Evolutionary conservation across 2,329 filamentous ascomycete species (phyloP), one percentile per base, ranked within the genome.

Genomic region (Xenosphaeropsis pyriputrescens): DNA sequence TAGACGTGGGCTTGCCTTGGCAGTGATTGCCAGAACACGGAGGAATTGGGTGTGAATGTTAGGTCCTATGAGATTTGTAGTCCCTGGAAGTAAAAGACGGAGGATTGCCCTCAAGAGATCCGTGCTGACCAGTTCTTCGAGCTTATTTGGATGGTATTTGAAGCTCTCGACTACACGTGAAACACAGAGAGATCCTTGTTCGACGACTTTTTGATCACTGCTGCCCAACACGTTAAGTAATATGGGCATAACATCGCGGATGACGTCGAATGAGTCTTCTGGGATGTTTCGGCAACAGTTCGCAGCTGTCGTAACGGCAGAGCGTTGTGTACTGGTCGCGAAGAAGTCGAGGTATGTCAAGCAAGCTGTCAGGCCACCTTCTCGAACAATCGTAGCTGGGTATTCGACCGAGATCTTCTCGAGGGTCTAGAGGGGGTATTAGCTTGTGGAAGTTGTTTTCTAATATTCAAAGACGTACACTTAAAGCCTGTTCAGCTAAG

Each of bases 371-470:
- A 98, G 66, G 9, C 91, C 91, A 35, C 91, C 93, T 61, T 96
- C 91, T 37, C 88, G 82, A 33, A 98, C 91, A 49, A 98, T 98
- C 39, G 85, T 86, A 4, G 83, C 79, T 2, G 91, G 91, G 53
- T 94, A 98, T 54, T 98, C 91, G 40, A 89, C 76, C 0, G 91
- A 98, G 36, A 98, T 95, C 61, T 96, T 98, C 56, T 96, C 88
- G 38, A 98, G 66, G 0, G 91, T 98, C 68, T 72, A 46, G 13
- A 42, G 40, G 15, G 26, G 36, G 35, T 32, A 36, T 44, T 41
- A 47, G 44, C 6, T 34, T 31, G 38, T 13, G 14, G 3, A 7
- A 7, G 18, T 13, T 19, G 15, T n/a, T 7, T 7, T 7, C 33
- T n/a, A 18, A 15, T 14, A 18, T 18, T 14, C 11, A 39, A 40